Conservation (phyloP, 73 alveolate species). For the Uronychia setigera region DNA sequence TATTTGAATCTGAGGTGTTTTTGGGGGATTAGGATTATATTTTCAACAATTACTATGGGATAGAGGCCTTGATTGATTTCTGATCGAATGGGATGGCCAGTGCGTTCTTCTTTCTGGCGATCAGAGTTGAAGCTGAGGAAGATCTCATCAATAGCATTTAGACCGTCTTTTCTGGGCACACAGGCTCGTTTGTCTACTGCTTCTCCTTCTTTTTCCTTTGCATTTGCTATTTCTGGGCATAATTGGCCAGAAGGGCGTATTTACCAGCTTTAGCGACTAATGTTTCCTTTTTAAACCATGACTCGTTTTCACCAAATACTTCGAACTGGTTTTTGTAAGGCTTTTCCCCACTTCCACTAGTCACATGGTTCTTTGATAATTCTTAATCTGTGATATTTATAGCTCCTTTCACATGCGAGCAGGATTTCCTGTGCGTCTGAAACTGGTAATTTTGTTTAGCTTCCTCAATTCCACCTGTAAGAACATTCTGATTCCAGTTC, state of each 20-base stretch:
- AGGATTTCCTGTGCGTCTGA: too few relatives aligned
- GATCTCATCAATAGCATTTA: neutral
- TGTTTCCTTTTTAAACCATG: neutral
- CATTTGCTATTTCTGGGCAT: neutral
- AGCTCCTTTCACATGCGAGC: too few relatives aligned
- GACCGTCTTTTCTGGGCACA: neutral
- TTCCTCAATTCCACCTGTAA: too few relatives aligned
- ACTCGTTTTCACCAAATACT: too few relatives aligned
- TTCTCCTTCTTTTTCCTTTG: neutral
- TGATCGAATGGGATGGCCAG: neutral
- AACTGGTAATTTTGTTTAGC: too few relatives aligned
- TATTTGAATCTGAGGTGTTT: too few relatives aligned
- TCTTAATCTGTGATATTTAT: too few relatives aligned
- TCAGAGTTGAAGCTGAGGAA: neutral
- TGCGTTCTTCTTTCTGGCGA: neutral
- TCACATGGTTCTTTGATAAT: too few relatives aligned
- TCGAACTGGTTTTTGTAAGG: too few relatives aligned
- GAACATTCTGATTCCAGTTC: too few relatives aligned
- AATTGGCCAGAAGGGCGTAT: neutral
- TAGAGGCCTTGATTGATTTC: neutral
- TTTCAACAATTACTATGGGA: neutral
- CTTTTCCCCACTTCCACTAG: too few relatives aligned
- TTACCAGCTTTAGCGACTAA: neutral
- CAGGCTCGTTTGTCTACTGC: neutral
- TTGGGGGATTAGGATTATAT: neutral